Evolutionary conservation across 805 yeast genomes (phyloP).

Genomic region (Lachancea kluyveri): DNA sequence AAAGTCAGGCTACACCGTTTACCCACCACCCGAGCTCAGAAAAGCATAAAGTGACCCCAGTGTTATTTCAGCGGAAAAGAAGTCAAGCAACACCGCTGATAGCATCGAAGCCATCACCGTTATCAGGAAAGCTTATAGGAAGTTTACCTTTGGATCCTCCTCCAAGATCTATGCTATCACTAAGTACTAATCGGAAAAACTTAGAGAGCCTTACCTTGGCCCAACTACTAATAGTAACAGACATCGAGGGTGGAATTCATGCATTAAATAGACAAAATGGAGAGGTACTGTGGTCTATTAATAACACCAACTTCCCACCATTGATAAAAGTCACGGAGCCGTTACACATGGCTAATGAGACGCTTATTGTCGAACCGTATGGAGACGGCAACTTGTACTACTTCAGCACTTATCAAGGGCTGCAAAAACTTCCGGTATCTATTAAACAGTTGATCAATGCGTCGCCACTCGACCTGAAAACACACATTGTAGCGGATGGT

Average conservation of each 20-base stretch:
- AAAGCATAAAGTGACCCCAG: too few relatives aligned
- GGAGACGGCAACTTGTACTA: slow-evolving; percentile 79
- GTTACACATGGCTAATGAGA: slow-evolving; percentile 23
- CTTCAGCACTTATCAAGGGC: slow-evolving; percentile 66
- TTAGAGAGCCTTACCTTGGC: slow-evolving; percentile 32
- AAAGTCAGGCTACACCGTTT: not conserved
- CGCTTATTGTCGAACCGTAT: slow-evolving; percentile 89
- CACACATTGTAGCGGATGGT: slow-evolving; percentile 39
- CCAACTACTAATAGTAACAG: slow-evolving; percentile 62
- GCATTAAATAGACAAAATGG: slow-evolving; percentile 77
- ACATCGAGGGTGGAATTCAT: slow-evolving; percentile 82
- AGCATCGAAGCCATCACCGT: slow-evolving; percentile 1
- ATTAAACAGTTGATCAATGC: slow-evolving; percentile 71
- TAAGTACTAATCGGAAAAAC: not conserved
- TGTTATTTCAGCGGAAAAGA: too few relatives aligned
- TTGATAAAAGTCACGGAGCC: slow-evolving; percentile 20
- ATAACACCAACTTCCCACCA: slow-evolving; percentile 36
- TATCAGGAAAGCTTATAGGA: slow-evolving; percentile 3
- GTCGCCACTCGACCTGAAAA: slow-evolving; percentile 72
- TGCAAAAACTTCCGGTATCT: slow-evolving; percentile 75
- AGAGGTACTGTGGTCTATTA: slow-evolving; percentile 66
- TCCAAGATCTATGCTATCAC: slow-evolving; percentile 28
- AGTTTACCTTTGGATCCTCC: slow-evolving; percentile 5
- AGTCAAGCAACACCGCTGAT: too few relatives aligned
- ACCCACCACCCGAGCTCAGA: not conserved